These are phyloP conservation scores for Penium margaritaceum DNA, from an alignment of 139 green algal genomes.

Conservation along the genomic window DNA sequence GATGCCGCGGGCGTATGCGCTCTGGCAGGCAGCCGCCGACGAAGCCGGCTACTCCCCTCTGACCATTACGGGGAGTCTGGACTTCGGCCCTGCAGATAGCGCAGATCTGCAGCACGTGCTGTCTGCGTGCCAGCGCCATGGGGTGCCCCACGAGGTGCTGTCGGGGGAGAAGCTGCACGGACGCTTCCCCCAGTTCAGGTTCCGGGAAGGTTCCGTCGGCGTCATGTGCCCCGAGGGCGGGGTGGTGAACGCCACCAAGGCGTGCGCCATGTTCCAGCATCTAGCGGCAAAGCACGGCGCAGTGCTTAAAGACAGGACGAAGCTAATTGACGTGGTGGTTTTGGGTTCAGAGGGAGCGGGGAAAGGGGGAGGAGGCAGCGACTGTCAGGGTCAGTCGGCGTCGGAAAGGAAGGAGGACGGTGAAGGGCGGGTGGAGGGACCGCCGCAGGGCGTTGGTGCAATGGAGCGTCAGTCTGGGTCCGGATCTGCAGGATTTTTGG, in stretches of 20 bases:
- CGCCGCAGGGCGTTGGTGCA: background rate
- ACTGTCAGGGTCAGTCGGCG: background rate
- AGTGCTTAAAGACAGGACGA: slow-evolving; percentile 9
- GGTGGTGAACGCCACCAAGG: slow-evolving; percentile 32
- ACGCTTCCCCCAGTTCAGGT: slow-evolving; percentile 10
- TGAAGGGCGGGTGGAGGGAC: background rate
- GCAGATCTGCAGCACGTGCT: slow-evolving; percentile 29
- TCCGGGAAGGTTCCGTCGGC: slow-evolving; percentile 26
- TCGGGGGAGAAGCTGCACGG: slow-evolving; percentile 3
- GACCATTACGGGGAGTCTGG: slow-evolving; percentile 21
- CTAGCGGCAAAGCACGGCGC: slow-evolving; percentile 30
- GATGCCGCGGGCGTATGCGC: slow-evolving; percentile 21
- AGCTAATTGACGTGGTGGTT: slow-evolving; percentile 14
- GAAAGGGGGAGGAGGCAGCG: background rate
- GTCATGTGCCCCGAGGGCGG: slow-evolving; percentile 32
- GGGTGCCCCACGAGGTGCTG: slow-evolving; percentile 25
- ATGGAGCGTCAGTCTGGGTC: too few relatives aligned
- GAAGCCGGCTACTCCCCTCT: slow-evolving; percentile 33
- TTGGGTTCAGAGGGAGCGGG: too few relatives aligned
- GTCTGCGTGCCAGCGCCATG: background rate
- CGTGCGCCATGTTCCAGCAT: slow-evolving; percentile 35
- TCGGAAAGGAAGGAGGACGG: background rate
- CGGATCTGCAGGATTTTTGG: slow-evolving; percentile 28
- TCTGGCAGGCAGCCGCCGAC: slow-evolving; percentile 31
- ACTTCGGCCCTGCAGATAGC: slow-evolving; percentile 31